Evolutionary conservation across 495 filamentous ascomycete species (phyloP).

Genomic region (Xylaria grammica): DNA sequence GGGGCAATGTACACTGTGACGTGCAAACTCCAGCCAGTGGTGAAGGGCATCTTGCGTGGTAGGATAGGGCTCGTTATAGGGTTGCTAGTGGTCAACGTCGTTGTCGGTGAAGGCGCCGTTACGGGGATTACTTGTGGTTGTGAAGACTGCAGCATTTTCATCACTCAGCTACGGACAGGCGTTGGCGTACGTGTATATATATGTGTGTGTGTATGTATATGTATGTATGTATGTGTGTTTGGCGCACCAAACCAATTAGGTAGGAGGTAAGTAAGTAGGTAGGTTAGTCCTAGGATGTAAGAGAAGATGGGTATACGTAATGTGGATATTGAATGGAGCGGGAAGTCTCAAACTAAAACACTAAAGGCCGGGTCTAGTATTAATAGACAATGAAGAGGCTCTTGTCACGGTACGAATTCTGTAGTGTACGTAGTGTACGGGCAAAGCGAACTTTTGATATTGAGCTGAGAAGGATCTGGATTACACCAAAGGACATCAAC

Average conservation of each 20-base stretch:
- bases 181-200: not conserved
- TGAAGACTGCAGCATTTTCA: constrained; percentile 25
- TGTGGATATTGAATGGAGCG: not conserved
- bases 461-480: not conserved
- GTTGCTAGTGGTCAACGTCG: constrained; percentile 4
- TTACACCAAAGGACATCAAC: constrained; percentile 17
- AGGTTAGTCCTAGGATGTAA: not conserved
- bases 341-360: not conserved
- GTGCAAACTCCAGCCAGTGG: constrained; percentile 41
- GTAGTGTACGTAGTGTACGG: too few relatives aligned
- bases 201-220: not conserved
- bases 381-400: constrained; percentile 16
- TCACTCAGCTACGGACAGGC: not conserved
- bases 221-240: too few relatives aligned
- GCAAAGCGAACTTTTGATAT: constrained; percentile 1
- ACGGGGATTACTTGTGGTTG: constrained; percentile 13
- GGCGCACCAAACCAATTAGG: too few relatives aligned
- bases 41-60: constrained; percentile 20
- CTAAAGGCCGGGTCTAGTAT: constrained; percentile 6
- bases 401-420: not conserved
- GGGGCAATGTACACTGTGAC: constrained; percentile 50
- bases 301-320: not conserved
- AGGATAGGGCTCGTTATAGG: constrained; percentile 2
- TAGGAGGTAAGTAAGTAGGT: too few relatives aligned
- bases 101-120: not conserved